A percentile compares a stretch with the other conserved stretches of the same genome.
Evolutionary conservation across 2,329 filamentous ascomycete genomes (phyloP).

Genomic region (Stemphylium lycopersici): DNA sequence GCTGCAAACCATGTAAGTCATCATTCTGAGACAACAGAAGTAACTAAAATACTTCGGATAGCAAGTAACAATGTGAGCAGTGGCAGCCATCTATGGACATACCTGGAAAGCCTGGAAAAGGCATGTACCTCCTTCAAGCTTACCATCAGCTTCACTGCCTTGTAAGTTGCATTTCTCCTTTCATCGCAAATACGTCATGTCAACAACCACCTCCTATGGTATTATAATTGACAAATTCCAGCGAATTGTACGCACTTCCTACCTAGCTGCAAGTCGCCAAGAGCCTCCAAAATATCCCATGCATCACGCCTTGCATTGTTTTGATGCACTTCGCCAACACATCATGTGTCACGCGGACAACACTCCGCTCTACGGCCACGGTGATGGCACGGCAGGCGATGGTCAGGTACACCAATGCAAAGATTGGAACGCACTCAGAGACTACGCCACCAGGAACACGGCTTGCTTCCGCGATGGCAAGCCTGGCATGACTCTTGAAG

Average conservation of each 20-base stretch:
- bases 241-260: constrained; percentile 10
- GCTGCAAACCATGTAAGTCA: constrained; percentile 16
- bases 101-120: constrained; percentile 12
- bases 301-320: constrained; percentile 19
- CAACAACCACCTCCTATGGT: background rate
- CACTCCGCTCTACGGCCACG: constrained; percentile 21
- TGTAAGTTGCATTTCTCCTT: constrained; percentile 12
- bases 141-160: constrained; percentile 27
- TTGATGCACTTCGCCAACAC: constrained; percentile 23
- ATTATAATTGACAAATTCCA: background rate
- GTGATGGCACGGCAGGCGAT: constrained; percentile 21
- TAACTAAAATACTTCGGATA: background rate
- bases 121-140: constrained; percentile 22
- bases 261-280: constrained; percentile 2
- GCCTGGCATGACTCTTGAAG: constrained; percentile 9
- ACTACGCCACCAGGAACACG: constrained; percentile 27
- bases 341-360: constrained; percentile 29
- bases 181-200: background rate
- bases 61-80: background rate
- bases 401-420: constrained; percentile 22
- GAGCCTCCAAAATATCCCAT: constrained; percentile 7
- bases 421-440: constrained; percentile 20
- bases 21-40: too few relatives aligned
- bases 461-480: constrained; percentile 34
- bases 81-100: constrained; percentile 8